Evolutionary conservation across 2,329 filamentous ascomycete species (phyloP), one percentile per base, ranked within the genome.

Genomic region (Sclerotinia subarctica): DNA sequence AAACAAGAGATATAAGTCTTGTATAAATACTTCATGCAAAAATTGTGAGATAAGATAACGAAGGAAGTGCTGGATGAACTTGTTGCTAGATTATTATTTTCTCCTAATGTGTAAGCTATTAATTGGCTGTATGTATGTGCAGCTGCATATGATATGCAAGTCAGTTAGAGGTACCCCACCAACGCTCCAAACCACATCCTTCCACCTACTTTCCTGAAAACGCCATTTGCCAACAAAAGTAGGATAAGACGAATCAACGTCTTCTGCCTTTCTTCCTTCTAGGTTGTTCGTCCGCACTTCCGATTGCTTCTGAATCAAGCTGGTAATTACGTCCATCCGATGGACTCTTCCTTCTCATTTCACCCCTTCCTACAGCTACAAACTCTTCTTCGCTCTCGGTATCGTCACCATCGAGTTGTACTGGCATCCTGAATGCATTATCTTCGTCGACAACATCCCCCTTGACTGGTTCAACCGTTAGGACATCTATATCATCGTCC

Each of bases 301-400:
- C 75, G 76, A 82, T 70, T 78, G 64, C 80, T 35, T 83, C 83
- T 24, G 79, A 82, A 68, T 88, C 85, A 44, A 86, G 86, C 74
- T 88, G 87, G 72, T 88, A 88, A 70, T 90, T 88, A 72, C 89
- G 84, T 60, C 86, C 86, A 67, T 90, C 89, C 1, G 91, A 92
- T 15, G 92, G 88, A 77, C 92, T 97, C 77, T 93, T 90, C 69
- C 93, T 86, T 72, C 94, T 86, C 84, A 96, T 94, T 58, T 95
- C 96, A 15, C 94, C 94, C 1, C 87, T 86, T 24, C 85, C 87
- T 29, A 90, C 86, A 5, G 85, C 82, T 35, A 90, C 80, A 69
- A 89, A 88, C 76, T 99, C 96, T 74, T 99, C 95, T 76, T 97
- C 95, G 76, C 92, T 97, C 76, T 98, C 95, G 74, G 92, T 97